Conservation (phyloP, 306 rosid genomes). For the Ceratonia siliqua region DNA sequence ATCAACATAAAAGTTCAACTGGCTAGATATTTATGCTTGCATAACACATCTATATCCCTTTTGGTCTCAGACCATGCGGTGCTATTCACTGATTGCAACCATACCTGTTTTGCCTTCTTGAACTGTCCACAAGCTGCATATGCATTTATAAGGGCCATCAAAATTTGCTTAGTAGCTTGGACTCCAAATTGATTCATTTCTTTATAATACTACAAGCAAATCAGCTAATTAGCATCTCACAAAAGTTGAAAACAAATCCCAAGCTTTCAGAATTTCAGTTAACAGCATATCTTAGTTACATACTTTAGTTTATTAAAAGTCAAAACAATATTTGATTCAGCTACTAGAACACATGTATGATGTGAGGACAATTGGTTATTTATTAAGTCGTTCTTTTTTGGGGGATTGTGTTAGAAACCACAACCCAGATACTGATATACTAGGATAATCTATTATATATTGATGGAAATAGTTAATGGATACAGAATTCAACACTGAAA, state of each 20-base stretch:
- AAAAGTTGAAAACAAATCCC: slow-evolving; percentile 23
- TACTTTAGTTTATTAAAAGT: background rate
- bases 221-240: slow-evolving; percentile 39
- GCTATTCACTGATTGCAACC: slow-evolving; percentile 11
- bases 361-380: background rate
- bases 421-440: too few relatives aligned
- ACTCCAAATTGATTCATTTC: slow-evolving; percentile 50
- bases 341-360: slow-evolving; percentile 5
- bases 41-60: background rate
- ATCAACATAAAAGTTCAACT: background rate
- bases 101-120: slow-evolving; percentile 91
- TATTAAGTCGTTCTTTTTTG: slow-evolving; percentile 1
- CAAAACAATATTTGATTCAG: background rate
- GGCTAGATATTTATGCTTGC: background rate
- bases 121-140: slow-evolving; percentile 74
- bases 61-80: background rate
- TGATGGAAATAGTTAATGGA: too few relatives aligned
- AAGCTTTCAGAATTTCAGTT: slow-evolving; percentile 1
- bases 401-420: too few relatives aligned
- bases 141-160: slow-evolving; percentile 72
- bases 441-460: too few relatives aligned
- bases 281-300: slow-evolving; percentile 22
- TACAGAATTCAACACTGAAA: too few relatives aligned
- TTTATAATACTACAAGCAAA: slow-evolving; percentile 63
- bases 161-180: slow-evolving; percentile 52